phyloP scores from a whole-genome alignment of 495 filamentous ascomycete species.

The Penicillium ucsense region DNA sequence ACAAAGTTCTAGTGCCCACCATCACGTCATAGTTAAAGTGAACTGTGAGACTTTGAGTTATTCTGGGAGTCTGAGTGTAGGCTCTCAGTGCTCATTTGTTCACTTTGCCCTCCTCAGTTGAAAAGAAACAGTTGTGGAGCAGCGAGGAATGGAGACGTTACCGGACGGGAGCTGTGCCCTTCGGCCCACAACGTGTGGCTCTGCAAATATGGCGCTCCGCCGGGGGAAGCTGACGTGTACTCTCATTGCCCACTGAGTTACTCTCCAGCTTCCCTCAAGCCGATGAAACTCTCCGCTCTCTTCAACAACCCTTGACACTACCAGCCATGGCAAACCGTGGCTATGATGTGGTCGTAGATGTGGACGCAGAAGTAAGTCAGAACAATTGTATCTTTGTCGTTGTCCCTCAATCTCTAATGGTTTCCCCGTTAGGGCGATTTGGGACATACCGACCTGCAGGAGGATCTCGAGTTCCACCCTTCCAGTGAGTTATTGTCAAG shows the following conservation, averaged over 20 bases:
- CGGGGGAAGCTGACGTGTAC: constrained; percentile 25
- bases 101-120: too few relatives aligned
- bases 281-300: too few relatives aligned
- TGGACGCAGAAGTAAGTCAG: constrained; percentile 71
- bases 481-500: constrained; percentile 47
- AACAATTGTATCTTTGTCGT: background rate
- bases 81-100: too few relatives aligned
- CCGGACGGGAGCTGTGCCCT: too few relatives aligned
- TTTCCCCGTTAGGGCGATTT: constrained; percentile 66
- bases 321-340: constrained; percentile 66
- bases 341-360: constrained; percentile 96
- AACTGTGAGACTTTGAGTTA: too few relatives aligned
- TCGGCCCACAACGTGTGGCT: constrained; percentile 14
- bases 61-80: too few relatives aligned
- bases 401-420: constrained; percentile 7
- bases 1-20: too few relatives aligned
- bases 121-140: too few relatives aligned
- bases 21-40: too few relatives aligned
- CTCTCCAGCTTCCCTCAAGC: constrained; percentile 10
- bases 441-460: constrained; percentile 93
- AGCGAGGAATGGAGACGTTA: too few relatives aligned
- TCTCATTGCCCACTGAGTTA: constrained; percentile 9
- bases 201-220: constrained; percentile 13
- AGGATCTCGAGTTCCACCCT: constrained; percentile 97
- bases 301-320: too few relatives aligned